Evolutionary conservation across 73 alveolate species (phyloP).

Genomic region (Paramecium biaurelia): DNA sequence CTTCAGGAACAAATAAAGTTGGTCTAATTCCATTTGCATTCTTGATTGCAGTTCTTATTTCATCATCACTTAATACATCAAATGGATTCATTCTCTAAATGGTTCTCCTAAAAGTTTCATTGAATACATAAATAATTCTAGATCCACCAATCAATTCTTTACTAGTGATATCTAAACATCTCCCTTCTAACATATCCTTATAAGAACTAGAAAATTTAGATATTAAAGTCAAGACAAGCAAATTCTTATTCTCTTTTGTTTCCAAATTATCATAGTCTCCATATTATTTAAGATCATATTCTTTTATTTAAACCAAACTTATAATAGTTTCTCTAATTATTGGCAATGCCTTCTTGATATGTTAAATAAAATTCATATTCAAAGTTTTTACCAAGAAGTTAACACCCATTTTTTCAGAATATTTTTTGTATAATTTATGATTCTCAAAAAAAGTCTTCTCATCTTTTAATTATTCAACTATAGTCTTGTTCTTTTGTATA

Average conservation of each 20-base stretch:
- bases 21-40: slow-evolving; percentile 86
- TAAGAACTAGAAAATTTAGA: slow-evolving; percentile 35
- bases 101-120: slow-evolving; percentile 66
- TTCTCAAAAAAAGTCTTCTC: slow-evolving; percentile 75
- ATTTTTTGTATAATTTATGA: slow-evolving; percentile 72
- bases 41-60: slow-evolving; percentile 79
- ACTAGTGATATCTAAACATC: slow-evolving; percentile 66
- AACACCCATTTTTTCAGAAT: slow-evolving; percentile 64
- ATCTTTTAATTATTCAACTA: slow-evolving; percentile 73
- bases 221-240: slow-evolving; percentile 19
- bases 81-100: slow-evolving; percentile 76
- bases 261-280: slow-evolving; percentile 57
- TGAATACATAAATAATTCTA: slow-evolving; percentile 73
- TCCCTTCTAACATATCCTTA: slow-evolving; percentile 70
- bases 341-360: slow-evolving; percentile 61
- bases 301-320: slow-evolving; percentile 38
- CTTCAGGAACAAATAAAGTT: slow-evolving; percentile 90
- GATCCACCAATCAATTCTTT: slow-evolving; percentile 81
- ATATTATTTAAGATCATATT: slow-evolving; percentile 34
- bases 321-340: slow-evolving; percentile 57
- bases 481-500: slow-evolving; percentile 74
- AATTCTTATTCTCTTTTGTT: slow-evolving; percentile 26
- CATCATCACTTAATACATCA: slow-evolving; percentile 72
- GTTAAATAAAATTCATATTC: slow-evolving; percentile 57
- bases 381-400: slow-evolving; percentile 56